Base-by-base conservation (phyloP, 768 basidiomycete species). In the Tricholoma matsutake region DNA sequence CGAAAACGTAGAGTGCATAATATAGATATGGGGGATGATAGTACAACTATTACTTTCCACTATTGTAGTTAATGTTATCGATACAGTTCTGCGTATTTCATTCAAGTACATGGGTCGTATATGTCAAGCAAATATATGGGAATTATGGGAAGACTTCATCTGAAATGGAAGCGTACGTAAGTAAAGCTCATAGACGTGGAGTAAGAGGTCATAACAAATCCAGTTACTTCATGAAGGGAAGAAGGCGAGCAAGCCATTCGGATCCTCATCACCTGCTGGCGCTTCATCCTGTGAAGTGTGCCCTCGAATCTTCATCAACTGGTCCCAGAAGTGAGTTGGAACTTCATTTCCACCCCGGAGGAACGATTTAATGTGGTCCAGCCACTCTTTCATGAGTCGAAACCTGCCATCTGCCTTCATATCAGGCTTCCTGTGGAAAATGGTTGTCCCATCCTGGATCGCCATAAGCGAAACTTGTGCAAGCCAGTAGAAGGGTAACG, bases 401-500 rank as follows among this genome's bases (percentile, higher is more conserved):
- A 80, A 84, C 64, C 82, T 76, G 11, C 75, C 74, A 64, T 80
- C 79, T 5, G 70, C 67, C 66, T 66, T 69, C 11, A 52, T 60
- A 43, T 64, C 67, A 3, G 63, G 2, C 22, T 25, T 64, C 4
- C 62, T 47, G 16, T 56, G 56, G n/a, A 64, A 54, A 9, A 45
- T 49, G 65, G 74, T 64, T 29, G 72, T 69, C n/a, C 77, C 78
- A 61, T 84, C 82, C 66, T 83, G 82, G 63, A 80, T 76, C 31
- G 82, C 83, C 52, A 83, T 68, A 22, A 85, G 70, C 10, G 81
- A 77, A 37, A 84, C 78, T 68, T 86, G 81, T 13, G 81, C 84
- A 29, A 87, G 78, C 86, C 85, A 87, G 69, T 86, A 87, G 70
- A 84, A 84, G 9, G 85, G 84, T 10, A 86, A 69, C 16, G 80